Evolutionary conservation across 2,329 filamentous ascomycete genomes (phyloP), one percentile per base, ranked within the genome.

Genomic region (Epichloe glyceriae): DNA sequence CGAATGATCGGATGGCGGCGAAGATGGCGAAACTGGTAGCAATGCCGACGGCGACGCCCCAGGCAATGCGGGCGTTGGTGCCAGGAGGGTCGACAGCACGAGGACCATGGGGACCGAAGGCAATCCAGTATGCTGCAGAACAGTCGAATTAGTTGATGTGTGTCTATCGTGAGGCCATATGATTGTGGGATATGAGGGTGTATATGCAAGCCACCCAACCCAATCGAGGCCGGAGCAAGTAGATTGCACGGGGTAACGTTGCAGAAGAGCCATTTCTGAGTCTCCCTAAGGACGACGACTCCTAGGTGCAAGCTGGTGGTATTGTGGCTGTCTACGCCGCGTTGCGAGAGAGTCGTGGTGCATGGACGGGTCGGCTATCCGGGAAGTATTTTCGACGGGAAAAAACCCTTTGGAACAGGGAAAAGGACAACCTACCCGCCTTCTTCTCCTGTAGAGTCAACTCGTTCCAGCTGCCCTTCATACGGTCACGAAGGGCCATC

Each of bases 371-470:
- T 60, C 60, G 62, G 59, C 58, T 58, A 59, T 42, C 52, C 52
- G 59, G 61, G 62, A 64, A 63, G 63, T 64, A 67, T 67, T 67
- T 68, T 65, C 54, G 50, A 39, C 7, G 30, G 46, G 51, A 19
- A 33, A 34, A 38, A 46, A 43, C n/a, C 37, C 51, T 34, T 34
- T 39, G 37, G 34, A 52, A 42, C 53, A 55, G 47, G 39, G 54
- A 51, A 54, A 48, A 53, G 34, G 47, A 10, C 7, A 40, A 53
- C 90, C 69, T 83, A 96, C 93, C 91, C 63, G 93, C 93, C 79
- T 95, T 97, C 87, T 98, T 95, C 81, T 98, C 93, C 73, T 93
- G 86, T 65, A 94, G 61, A 49, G 93, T 96, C 75, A 98, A 76
- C 67, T 97, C 88, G 67, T 85, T 81, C 93, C 93, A 98, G 77